Conservation (phyloP, 495 filamentous ascomycete genomes). For the Podospora australis region DNA sequence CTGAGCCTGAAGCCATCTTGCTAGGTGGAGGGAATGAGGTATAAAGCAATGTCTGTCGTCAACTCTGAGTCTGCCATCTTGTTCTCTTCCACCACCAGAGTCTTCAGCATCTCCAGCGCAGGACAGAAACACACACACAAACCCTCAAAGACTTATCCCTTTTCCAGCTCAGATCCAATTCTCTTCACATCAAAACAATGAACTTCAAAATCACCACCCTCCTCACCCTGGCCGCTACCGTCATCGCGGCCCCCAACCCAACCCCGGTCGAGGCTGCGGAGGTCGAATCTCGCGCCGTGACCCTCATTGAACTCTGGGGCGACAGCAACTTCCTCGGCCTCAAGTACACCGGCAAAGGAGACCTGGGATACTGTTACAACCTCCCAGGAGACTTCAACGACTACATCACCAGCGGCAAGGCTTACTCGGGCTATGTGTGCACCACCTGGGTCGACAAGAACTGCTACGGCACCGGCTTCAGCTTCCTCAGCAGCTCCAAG, state of each 20-base stretch:
- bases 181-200: conserved; percentile 19
- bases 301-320: conserved; percentile 17
- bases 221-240: conserved; percentile 4
- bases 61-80: no score
- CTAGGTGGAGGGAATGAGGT: no score
- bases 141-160: no score
- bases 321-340: conserved; percentile 46
- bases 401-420: conserved; percentile 10
- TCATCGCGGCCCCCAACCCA: background rate
- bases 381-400: conserved; percentile 16
- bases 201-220: conserved; percentile 12
- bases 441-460: conserved; percentile 16
- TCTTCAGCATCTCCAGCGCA: no score
- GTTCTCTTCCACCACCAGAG: no score
- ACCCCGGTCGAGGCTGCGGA: no score
- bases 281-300: background rate
- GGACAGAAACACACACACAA: no score
- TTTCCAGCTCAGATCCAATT: background rate
- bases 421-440: conserved; percentile 13
- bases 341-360: conserved; percentile 24
- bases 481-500: background rate
- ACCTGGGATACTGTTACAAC: conserved; percentile 12
- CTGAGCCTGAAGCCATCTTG: no score
- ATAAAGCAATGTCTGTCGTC: no score
- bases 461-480: conserved; percentile 13